These are phyloP conservation scores for Trichoderma harzianum DNA, from an alignment of 2,329 filamentous ascomycete genomes.

Conservation along the genomic window DNA sequence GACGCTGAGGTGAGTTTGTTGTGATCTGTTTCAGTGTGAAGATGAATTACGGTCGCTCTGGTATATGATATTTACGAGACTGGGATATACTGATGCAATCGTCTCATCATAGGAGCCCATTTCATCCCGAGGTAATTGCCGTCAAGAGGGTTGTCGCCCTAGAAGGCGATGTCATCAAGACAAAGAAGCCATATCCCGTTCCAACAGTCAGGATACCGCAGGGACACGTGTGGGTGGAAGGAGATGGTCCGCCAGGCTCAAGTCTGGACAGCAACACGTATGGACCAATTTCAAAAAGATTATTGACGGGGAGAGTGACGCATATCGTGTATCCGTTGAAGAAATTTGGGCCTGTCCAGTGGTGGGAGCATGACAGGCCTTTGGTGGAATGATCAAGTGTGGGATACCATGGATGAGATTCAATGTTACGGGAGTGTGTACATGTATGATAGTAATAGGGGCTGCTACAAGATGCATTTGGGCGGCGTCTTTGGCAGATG, in stretches of 20 bases:
- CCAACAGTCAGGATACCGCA: constrained; percentile 63
- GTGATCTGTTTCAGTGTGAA: not conserved
- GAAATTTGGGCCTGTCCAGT: constrained; percentile 55
- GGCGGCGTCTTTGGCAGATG: not conserved
- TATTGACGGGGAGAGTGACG: constrained; percentile 73
- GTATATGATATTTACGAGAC: not conserved
- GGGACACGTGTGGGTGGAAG: constrained; percentile 93
- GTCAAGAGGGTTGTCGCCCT: constrained; percentile 83
- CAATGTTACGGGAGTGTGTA: not conserved
- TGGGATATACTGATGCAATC: not conserved
- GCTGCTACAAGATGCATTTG: constrained; percentile 3
- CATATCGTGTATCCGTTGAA: constrained; percentile 67
- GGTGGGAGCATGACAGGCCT: constrained; percentile 50
- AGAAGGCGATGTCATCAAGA: constrained; percentile 72
- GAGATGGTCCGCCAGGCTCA: constrained; percentile 69
- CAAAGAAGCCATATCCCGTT: constrained; percentile 58
- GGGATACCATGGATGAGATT: not conserved
- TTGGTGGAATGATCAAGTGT: constrained; percentile 20
- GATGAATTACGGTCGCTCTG: not conserved
- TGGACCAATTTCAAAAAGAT: constrained; percentile 71
- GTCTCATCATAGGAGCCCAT: constrained; percentile 56
- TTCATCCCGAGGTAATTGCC: constrained; percentile 63
- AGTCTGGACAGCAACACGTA: constrained; percentile 86
- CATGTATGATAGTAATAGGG: constrained; percentile 10
- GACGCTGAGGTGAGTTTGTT: constrained; percentile 56